phyloP scores from a whole-genome alignment of 2,329 filamentous ascomycete species.

The Fusarium cicatricum region DNA sequence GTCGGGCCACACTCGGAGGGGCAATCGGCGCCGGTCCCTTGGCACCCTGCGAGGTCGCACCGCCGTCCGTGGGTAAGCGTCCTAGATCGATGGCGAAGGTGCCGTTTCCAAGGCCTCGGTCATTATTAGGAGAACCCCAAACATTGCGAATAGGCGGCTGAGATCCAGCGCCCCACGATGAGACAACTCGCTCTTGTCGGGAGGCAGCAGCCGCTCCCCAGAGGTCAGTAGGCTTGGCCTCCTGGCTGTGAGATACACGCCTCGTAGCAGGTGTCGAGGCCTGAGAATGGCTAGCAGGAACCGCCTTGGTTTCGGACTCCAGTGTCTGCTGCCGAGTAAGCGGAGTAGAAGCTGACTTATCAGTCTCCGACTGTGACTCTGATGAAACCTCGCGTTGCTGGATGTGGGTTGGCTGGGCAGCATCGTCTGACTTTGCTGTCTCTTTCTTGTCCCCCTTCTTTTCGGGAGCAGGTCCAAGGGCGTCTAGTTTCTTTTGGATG shows the following conservation, averaged over 20 bases:
- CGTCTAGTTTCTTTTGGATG: slow-evolving; percentile 75
- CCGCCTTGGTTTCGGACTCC: slow-evolving; percentile 20
- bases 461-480: slow-evolving; percentile 71
- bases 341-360: slow-evolving; percentile 3
- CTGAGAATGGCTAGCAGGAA: slow-evolving; percentile 26
- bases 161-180: slow-evolving; percentile 58
- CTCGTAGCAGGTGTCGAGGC: slow-evolving; percentile 32
- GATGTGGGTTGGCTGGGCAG: slow-evolving; percentile 44
- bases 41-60: slow-evolving; percentile 45
- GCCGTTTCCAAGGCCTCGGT: slow-evolving; percentile 78
- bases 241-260: slow-evolving; percentile 46
- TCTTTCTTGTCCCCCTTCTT: slow-evolving; percentile 66
- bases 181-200: slow-evolving; percentile 56
- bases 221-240: slow-evolving; percentile 45
- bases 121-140: slow-evolving; percentile 77
- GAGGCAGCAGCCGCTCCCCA: slow-evolving; percentile 51
- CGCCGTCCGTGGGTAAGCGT: slow-evolving; percentile 50
- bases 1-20: slow-evolving; percentile 45
- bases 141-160: slow-evolving; percentile 66
- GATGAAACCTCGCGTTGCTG: slow-evolving; percentile 44
- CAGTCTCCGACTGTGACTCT: slow-evolving; percentile 32
- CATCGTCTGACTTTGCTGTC: slow-evolving; percentile 52
- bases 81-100: slow-evolving; percentile 74
- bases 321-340: slow-evolving; percentile 16
- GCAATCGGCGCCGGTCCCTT: slow-evolving; percentile 57